Evolutionary conservation across 2,329 filamentous ascomycete genomes (phyloP).

Genomic region (Diaporthe amygdali): DNA sequence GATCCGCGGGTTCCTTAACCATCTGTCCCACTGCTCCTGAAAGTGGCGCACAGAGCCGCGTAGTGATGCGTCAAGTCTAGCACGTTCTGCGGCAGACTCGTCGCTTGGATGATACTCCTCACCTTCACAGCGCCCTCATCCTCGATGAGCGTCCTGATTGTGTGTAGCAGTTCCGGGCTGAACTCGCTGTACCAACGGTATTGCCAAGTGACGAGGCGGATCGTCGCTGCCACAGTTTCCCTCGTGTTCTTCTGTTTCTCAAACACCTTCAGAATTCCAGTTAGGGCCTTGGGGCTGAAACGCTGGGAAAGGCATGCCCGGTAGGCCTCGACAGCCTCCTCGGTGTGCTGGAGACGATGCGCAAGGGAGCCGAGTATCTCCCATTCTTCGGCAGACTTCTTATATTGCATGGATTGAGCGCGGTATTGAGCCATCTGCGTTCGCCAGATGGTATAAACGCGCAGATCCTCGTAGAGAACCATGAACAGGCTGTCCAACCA

Average conservation of each 20-base stretch:
- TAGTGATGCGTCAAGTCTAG: constrained; percentile 96
- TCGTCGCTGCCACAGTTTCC: constrained; percentile 83
- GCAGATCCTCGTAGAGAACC: constrained; percentile 97
- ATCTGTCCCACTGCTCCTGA: constrained; percentile 92
- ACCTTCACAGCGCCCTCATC: constrained; percentile 98
- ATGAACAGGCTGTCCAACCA: constrained; percentile 99
- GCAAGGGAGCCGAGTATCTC: constrained; percentile 94
- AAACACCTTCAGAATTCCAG: constrained; percentile 80
- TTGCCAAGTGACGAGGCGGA: constrained; percentile 94
- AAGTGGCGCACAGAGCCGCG: constrained; percentile 90
- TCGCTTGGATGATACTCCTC: constrained; percentile 94
- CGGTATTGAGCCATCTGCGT: constrained; percentile 97
- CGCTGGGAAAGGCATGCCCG: constrained; percentile 84
- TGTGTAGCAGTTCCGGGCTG: constrained; percentile 86
- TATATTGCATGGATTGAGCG: constrained; percentile 92
- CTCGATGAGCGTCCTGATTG: constrained; percentile 91
- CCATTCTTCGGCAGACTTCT: constrained; percentile 97
- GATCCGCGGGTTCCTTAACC: constrained; percentile 56
- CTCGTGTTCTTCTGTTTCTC: constrained; percentile 80
- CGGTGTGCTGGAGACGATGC: constrained; percentile 87
- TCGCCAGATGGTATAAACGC: constrained; percentile 98
- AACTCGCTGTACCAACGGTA: constrained; percentile 99
- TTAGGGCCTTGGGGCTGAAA: constrained; percentile 92
- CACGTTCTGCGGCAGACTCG: constrained; percentile 89
- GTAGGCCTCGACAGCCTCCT: constrained; percentile 93